Base-by-base conservation (phyloP, 2,329 filamentous ascomycete species). In the Penicillium sp. region DNA sequence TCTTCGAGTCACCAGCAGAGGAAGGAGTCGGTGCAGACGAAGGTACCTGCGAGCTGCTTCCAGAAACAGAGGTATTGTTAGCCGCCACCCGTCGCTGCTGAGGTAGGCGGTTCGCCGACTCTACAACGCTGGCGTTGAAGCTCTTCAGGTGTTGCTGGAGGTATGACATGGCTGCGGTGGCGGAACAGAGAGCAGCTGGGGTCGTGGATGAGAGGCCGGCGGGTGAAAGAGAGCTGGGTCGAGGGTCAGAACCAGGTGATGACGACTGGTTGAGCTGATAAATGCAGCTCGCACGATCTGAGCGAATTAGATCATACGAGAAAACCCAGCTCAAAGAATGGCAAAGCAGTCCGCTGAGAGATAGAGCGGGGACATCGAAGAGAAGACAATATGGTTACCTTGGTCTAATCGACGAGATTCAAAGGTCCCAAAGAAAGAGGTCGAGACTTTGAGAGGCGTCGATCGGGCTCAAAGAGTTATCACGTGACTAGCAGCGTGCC, bases 71-170 rank as follows among this genome's bases (percentile, higher is more conserved):
- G 35, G 62, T 55, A 84, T 84, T 68, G 83, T 82, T 59, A 76
- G 73, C 59, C 22, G 42, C 53, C 79, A 86, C 68, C 74, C 80
- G 74, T 73, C 78, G 73, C 79, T 80, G 76, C 74, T 80, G 64
- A 77, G 84, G 82, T 66, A 91, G 79, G 71, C 89, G 89, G 55
- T 84, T 79, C 22, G 88, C 86, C n/a, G 86, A 87, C 55, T 86
- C 83, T 60, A 85, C 81, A 60, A 89, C 83, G 64, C 83, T 84
- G 69, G 83, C 86, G 69, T 82, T 85, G 78, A 89, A 87, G 68
- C 79, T 83, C 59, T 84, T 85, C 65, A 87, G 83, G 76, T 89
- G 86, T 68, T 86, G 87, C 69, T 89, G 85, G 62, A 90, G 83
- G 68, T 86, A 88, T 59, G 86, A 87, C 85, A 87, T 89, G 69